phyloP scores from a whole-genome alignment of 768 basidiomycete species.

The Sarcomyxa edulis region DNA sequence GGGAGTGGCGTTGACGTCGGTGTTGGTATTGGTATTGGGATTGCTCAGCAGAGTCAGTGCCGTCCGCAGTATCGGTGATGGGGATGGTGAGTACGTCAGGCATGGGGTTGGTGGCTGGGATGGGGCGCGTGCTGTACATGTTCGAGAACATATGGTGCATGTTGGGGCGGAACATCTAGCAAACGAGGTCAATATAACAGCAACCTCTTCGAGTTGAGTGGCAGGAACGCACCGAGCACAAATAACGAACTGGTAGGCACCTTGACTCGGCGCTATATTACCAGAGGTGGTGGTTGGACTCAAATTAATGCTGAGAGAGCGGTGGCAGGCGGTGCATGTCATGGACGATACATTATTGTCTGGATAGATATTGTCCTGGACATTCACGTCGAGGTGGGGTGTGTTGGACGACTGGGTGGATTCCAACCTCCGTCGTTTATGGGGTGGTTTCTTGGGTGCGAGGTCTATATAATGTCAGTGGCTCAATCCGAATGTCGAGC shows the following conservation, averaged over 20 bases:
- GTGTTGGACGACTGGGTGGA: neutral
- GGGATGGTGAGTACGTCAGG: slow-evolving; percentile 32
- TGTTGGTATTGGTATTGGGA: slow-evolving; percentile 18
- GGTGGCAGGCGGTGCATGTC: slow-evolving; percentile 15
- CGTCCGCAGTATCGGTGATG: slow-evolving; percentile 21
- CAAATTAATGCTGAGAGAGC: slow-evolving; percentile 5
- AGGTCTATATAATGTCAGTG: too few species aligned
- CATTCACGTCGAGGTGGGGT: neutral
- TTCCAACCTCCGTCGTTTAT: slow-evolving; percentile 1
- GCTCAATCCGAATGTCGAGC: too few species aligned
- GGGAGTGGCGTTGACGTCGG: neutral
- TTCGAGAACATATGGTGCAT: slow-evolving; percentile 41
- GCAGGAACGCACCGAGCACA: slow-evolving; percentile 9
- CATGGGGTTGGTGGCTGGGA: slow-evolving; percentile 33
- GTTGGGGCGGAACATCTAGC: slow-evolving; percentile 33
- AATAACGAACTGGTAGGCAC: too few species aligned
- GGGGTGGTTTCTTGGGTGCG: slow-evolving; percentile 1
- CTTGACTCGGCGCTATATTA: too few species aligned
- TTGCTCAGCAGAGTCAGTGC: slow-evolving; percentile 23
- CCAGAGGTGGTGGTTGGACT: slow-evolving; percentile 1
- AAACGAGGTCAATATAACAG: neutral
- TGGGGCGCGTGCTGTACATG: slow-evolving; percentile 29
- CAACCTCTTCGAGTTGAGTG: neutral
- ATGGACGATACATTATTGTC: slow-evolving; percentile 1
- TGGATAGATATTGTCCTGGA: neutral